phyloP scores from a whole-genome alignment of 83 land plant genomes.

The Picea abies region DNA sequence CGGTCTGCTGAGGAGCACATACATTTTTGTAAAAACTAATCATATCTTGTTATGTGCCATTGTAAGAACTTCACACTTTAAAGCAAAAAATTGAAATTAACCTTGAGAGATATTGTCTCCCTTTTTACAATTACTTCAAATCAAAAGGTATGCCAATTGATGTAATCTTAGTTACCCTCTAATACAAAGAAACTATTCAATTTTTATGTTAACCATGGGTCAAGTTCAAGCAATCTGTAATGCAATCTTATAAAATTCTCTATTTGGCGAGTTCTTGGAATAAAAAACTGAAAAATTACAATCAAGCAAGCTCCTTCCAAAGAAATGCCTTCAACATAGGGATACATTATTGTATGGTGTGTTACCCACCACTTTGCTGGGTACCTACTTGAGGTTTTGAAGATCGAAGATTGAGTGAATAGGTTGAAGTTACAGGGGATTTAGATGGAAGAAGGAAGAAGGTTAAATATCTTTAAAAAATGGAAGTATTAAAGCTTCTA shows the following conservation, averaged over 20 bases:
- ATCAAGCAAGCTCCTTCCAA: conserved; percentile 76
- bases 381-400: too few relatives aligned
- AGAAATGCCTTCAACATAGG: conserved; percentile 57
- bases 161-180: neutral
- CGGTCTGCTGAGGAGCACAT: too few relatives aligned
- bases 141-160: neutral
- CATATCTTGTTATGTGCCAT: neutral
- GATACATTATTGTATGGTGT: too few relatives aligned
- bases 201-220: conserved; percentile 50
- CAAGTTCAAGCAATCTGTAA: conserved; percentile 90
- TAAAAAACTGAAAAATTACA: conserved; percentile 90
- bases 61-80: neutral
- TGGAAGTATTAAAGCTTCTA: too few relatives aligned
- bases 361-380: too few relatives aligned
- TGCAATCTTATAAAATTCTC: conserved; percentile 88
- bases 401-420: too few relatives aligned
- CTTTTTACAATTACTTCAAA: too few relatives aligned
- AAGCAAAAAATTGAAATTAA: neutral
- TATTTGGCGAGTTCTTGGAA: conserved; percentile 77
- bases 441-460: too few relatives aligned
- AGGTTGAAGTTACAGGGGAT: too few relatives aligned
- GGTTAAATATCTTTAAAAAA: too few relatives aligned
- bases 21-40: neutral
- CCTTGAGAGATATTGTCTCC: too few relatives aligned
- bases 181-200: neutral